These are phyloP conservation scores for Cladosporium sp. DNA, from an alignment of 2,329 filamentous ascomycete species.

Conservation along the genomic window DNA sequence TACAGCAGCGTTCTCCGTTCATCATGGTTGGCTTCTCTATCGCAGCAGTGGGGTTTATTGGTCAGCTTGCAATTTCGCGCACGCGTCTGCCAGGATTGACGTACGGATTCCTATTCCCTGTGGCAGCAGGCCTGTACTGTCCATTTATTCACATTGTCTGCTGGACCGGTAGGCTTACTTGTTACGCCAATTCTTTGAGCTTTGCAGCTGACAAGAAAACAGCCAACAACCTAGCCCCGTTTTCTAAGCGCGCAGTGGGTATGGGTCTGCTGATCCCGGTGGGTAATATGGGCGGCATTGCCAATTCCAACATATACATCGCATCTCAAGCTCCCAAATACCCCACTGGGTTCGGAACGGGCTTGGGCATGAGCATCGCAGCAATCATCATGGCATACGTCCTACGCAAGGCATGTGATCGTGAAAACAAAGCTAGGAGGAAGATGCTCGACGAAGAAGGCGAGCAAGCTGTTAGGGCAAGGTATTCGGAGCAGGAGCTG, in stretches of 20 bases:
- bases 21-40: conserved; percentile 22
- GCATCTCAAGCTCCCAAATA: conserved; percentile 50
- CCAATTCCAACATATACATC: conserved; percentile 72
- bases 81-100: conserved; percentile 45
- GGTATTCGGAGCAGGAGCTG: conserved; percentile 39
- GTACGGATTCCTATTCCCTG: conserved; percentile 55
- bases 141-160: conserved; percentile 46
- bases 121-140: conserved; percentile 57
- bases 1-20: conserved; percentile 22
- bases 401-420: conserved; percentile 26
- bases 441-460: conserved; percentile 34
- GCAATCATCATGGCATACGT: conserved; percentile 29
- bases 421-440: conserved; percentile 56
- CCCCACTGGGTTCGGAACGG: conserved; percentile 47
- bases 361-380: conserved; percentile 23
- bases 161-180: conserved; percentile 44
- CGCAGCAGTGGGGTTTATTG: conserved; percentile 30
- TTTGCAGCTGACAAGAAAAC: background rate
- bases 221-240: conserved; percentile 54
- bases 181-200: background rate
- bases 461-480: conserved; percentile 36
- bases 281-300: conserved; percentile 53
- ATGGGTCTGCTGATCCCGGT: conserved; percentile 52
- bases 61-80: conserved; percentile 47
- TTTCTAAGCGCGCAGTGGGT: conserved; percentile 53